Conservation (phyloP, 345 rosid species). For the Euphorbia tirucalli region DNA sequence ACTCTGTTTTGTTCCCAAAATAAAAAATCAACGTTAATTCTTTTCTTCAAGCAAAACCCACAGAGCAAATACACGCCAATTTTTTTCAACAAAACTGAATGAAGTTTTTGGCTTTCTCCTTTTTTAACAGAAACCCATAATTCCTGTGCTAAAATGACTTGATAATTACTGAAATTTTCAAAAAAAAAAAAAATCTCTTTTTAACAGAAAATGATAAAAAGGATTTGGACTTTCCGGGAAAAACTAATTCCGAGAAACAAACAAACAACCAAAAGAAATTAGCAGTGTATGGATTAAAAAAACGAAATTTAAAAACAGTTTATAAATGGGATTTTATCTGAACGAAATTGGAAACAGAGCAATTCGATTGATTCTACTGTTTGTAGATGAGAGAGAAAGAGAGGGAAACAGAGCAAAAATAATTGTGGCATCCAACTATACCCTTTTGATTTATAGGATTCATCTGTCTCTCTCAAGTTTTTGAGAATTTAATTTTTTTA, state of each 20-base stretch:
- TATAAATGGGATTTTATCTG: slow-evolving; percentile 3
- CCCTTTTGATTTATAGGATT: slow-evolving; percentile 7
- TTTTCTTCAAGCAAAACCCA: slow-evolving; percentile 21
- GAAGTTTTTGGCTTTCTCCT: neutral
- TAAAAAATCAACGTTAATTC: slow-evolving; percentile 28
- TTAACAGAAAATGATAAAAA: slow-evolving; percentile 11
- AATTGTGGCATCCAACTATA: slow-evolving; percentile 4
- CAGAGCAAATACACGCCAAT: neutral
- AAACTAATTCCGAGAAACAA: neutral
- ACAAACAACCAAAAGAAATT: neutral
- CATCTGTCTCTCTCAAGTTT: neutral
- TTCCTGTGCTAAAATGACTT: slow-evolving; percentile 21
- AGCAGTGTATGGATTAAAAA: neutral
- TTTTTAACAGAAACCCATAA: slow-evolving; percentile 32
- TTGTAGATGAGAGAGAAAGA: slow-evolving; percentile 6
- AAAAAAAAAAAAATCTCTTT: neutral
- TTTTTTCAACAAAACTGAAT: neutral
- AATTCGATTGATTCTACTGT: neutral
- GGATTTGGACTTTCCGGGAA: slow-evolving; percentile 22
- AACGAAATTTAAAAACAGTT: neutral
- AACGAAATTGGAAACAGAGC: slow-evolving; percentile 5
- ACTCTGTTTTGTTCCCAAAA: slow-evolving; percentile 37
- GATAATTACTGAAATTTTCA: neutral
- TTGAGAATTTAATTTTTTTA: neutral
- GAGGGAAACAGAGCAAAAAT: neutral